Evolutionary conservation across 306 rosid genomes (phyloP).

Genomic region (Dryas alaskensis): DNA sequence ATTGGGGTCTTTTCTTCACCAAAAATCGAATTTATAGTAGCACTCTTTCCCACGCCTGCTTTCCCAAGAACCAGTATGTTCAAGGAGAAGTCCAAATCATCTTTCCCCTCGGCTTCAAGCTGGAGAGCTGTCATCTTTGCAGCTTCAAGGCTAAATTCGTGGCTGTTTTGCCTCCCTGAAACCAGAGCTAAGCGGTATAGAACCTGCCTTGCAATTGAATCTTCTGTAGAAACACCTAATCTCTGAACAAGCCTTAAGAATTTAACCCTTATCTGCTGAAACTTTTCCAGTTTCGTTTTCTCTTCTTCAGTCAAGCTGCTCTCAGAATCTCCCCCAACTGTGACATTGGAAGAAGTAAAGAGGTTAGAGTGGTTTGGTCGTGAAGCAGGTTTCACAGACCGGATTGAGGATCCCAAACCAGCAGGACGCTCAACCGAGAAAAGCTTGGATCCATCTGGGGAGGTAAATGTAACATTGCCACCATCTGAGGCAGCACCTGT

Average conservation of each 20-base stretch:
- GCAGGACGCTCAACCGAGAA: slow-evolving; percentile 98
- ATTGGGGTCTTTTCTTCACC: slow-evolving; percentile 75
- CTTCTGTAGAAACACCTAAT: slow-evolving; percentile 71
- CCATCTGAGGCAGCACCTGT: slow-evolving; percentile 72
- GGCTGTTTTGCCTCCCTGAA: slow-evolving; percentile 68
- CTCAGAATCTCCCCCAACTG: slow-evolving; percentile 45
- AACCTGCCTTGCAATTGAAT: slow-evolving; percentile 81
- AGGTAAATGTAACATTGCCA: slow-evolving; percentile 65
- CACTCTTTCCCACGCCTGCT: slow-evolving; percentile 96
- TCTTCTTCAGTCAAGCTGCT: slow-evolving; percentile 75
- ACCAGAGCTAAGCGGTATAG: slow-evolving; percentile 67
- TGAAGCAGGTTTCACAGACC: slow-evolving; percentile 56
- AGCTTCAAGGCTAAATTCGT: slow-evolving; percentile 59
- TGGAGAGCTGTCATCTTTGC: slow-evolving; percentile 68
- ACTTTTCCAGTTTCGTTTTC: slow-evolving; percentile 56
- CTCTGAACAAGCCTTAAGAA: slow-evolving; percentile 82
- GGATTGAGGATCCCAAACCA: slow-evolving; percentile 87
- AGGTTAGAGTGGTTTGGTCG: slow-evolving; percentile 56
- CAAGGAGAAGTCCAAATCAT: slow-evolving; percentile 64
- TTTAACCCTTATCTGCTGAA: slow-evolving; percentile 74
- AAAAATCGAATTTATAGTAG: slow-evolving; percentile 87
- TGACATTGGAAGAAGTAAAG: slow-evolving; percentile 44
- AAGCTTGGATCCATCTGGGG: slow-evolving; percentile 88
- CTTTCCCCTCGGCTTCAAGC: slow-evolving; percentile 75
- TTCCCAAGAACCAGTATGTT: slow-evolving; percentile 89